These are phyloP conservation scores for Platanus orientalis DNA, from an alignment of 164 flowering plant species.

Conservation along the genomic window DNA sequence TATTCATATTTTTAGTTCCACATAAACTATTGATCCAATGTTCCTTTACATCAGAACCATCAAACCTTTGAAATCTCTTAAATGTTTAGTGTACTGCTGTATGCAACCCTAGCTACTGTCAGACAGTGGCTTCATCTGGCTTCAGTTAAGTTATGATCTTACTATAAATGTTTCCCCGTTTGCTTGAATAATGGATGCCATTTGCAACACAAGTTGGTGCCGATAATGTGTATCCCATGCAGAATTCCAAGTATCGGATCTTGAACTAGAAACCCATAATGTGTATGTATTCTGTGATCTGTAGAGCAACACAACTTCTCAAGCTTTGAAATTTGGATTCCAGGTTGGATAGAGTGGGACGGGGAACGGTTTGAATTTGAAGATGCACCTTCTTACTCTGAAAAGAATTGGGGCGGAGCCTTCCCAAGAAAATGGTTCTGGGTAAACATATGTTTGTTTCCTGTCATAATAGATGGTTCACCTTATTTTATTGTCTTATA, in stretches of 20 bases:
- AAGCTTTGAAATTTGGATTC: conserved; percentile 16
- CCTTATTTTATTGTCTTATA: neutral
- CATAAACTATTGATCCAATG: no score
- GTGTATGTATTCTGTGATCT: neutral
- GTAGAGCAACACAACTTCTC: conserved; percentile 1
- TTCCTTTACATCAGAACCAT: no score
- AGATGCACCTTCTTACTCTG: conserved; percentile 96
- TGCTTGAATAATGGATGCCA: no score
- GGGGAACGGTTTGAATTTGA: conserved; percentile 79
- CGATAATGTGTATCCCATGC: neutral
- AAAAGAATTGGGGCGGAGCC: conserved; percentile 97
- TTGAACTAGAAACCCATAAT: neutral
- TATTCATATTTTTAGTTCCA: no score
- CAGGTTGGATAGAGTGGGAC: conserved; percentile 99
- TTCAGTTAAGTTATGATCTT: no score
- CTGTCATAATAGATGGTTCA: neutral
- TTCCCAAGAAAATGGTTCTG: conserved; percentile 98
- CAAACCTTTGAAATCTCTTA: no score
- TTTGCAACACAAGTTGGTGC: no score
- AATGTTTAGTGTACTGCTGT: no score
- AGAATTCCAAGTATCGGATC: neutral
- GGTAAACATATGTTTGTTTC: conserved; percentile 40
- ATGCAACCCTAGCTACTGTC: no score
- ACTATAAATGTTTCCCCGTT: no score
- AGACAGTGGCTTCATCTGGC: no score